Conservation (phyloP, 768 basidiomycete species). For the Leccinum longicurvipes region DNA sequence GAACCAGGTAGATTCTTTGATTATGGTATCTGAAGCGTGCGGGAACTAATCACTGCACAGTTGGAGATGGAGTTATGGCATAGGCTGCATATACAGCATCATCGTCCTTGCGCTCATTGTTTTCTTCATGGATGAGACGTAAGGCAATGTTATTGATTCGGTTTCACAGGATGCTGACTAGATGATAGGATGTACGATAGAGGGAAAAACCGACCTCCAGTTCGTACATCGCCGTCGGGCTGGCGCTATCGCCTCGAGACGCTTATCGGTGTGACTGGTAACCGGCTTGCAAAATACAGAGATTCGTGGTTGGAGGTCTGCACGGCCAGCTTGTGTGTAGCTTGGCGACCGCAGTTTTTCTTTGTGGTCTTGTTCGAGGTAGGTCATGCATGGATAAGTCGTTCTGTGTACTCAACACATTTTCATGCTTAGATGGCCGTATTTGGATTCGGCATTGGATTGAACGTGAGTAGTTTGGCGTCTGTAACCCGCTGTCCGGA, state of each 20-base stretch:
- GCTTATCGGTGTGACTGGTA: slow-evolving; percentile 47
- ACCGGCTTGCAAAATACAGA: slow-evolving; percentile 43
- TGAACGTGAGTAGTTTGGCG: slow-evolving; percentile 32
- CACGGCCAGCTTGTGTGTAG: slow-evolving; percentile 34
- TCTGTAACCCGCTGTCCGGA: background rate
- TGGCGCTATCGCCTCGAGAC: slow-evolving; percentile 43
- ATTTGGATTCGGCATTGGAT: slow-evolving; percentile 50
- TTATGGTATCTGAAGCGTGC: too few species aligned
- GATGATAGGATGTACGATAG: slow-evolving; percentile 46
- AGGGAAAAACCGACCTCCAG: slow-evolving; percentile 32
- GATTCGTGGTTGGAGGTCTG: slow-evolving; percentile 37
- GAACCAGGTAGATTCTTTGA: slow-evolving; percentile 17
- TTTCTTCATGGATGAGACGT: slow-evolving; percentile 52
- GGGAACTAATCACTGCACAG: slow-evolving; percentile 17
- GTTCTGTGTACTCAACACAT: background rate
- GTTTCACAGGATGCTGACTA: background rate
- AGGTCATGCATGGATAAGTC: background rate
- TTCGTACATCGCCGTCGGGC: slow-evolving; percentile 25
- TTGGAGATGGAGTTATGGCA: slow-evolving; percentile 54
- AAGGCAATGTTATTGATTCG: slow-evolving; percentile 5
- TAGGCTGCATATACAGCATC: slow-evolving; percentile 45
- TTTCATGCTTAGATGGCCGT: slow-evolving; percentile 32
- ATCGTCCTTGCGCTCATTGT: slow-evolving; percentile 45
- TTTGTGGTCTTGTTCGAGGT: slow-evolving; percentile 40
- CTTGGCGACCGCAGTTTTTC: slow-evolving; percentile 51